phyloP scores from a whole-genome alignment of 2,329 filamentous ascomycete species.

The Drechslera avenae region DNA sequence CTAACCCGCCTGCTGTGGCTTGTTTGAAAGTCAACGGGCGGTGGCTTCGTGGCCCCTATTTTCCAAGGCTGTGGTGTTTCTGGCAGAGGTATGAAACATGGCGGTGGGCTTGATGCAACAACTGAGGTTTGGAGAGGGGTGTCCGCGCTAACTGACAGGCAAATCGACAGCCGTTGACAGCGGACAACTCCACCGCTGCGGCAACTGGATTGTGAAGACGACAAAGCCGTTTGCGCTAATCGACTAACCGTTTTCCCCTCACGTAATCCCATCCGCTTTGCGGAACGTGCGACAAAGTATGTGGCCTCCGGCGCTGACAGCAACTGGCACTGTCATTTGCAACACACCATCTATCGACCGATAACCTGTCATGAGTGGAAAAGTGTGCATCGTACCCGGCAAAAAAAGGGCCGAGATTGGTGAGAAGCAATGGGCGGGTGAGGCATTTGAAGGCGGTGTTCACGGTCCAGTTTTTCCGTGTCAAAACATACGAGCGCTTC shows the following conservation, averaged over 20 bases:
- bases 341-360: too few relatives aligned
- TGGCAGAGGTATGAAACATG: conserved; percentile 43
- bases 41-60: conserved; percentile 10
- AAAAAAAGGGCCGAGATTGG: too few relatives aligned
- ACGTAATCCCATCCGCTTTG: not conserved
- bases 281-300: conserved; percentile 4
- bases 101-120: conserved; percentile 23
- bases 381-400: too few relatives aligned
- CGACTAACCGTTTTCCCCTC: conserved; percentile 7
- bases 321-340: not conserved
- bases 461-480: not conserved
- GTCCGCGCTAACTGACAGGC: conserved; percentile 15
- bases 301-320: not conserved
- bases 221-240: conserved; percentile 16
- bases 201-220: conserved; percentile 15
- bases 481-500: not conserved
- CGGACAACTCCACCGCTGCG: conserved; percentile 7
- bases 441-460: not conserved
- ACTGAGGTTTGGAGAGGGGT: conserved; percentile 22
- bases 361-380: too few relatives aligned
- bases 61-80: conserved; percentile 33
- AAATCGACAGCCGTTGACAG: conserved; percentile 12
- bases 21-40: conserved; percentile 33
- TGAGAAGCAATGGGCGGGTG: too few relatives aligned
- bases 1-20: conserved; percentile 31